Base-by-base conservation (phyloP, 371 early-diverging fungal species). In the Parasitella parasitica region DNA sequence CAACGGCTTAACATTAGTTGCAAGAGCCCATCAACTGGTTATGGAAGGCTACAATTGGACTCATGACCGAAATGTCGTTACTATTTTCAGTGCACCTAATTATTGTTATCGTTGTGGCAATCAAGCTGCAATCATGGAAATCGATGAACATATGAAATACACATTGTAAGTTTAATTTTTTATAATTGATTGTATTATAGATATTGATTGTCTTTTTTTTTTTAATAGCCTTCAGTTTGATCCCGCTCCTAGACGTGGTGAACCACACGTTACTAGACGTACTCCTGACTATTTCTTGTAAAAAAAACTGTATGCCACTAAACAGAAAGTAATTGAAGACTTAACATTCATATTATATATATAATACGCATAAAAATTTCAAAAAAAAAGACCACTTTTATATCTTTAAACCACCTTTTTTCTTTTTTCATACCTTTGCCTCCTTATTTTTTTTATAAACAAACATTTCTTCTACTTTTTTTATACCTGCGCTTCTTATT, bases 21-120 rank as follows among this genome's bases (percentile, higher is more conserved):
- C 96, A 22, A 87, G 99, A 68, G 97, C 97, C 15, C 99, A 99
- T 86, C 97, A 99, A 73, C 85, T 99, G 63, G 97, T 96, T n/a
- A 80, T 80, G 81, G 81, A 80, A 69, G 96, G 97, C 28, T 99
- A 96, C 85, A 96, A 94, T 75, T 99, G 97, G 97, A 89, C 93
- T 73, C 98, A 97, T 75, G 98, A 99, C 57, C 88, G 94, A 72
- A 95, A 96, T 65, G 97, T 97, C 8, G 99, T 99, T 4, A 99
- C 99, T 26, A 97, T 99, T 57, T 99, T 99, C 74, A 93, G 93
- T 80, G 99, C 99, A 24, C 99, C 99, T 22, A 99, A 97, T 80
- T 99, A 99, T 77, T 99, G 99, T 80, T 99, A 99, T 77, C 90
- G 99, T 54, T 99, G 99, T 70, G 99, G 99, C 24, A 99, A 99